Conservation (phyloP, 2,329 filamentous ascomycete genomes). For the Westerdykella aurantiaca region DNA sequence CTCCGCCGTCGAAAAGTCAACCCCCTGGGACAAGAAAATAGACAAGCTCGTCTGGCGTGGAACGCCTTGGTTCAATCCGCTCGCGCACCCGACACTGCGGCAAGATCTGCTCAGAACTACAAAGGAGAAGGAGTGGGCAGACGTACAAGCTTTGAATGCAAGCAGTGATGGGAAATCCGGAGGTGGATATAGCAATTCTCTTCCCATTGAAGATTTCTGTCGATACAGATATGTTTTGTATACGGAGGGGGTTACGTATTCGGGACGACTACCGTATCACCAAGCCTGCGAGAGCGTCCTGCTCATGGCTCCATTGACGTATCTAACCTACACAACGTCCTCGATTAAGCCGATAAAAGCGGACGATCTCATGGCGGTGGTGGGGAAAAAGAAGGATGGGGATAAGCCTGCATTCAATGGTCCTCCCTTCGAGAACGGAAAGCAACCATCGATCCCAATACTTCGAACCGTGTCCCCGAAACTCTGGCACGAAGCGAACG, state of each 20-base stretch:
- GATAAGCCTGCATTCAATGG: background rate
- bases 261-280: slow-evolving; percentile 14
- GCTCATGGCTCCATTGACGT: slow-evolving; percentile 11
- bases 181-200: slow-evolving; percentile 1
- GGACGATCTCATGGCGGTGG: slow-evolving; percentile 3
- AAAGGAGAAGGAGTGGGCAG: slow-evolving; percentile 14
- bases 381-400: background rate
- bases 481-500: slow-evolving; percentile 10
- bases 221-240: slow-evolving; percentile 16
- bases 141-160: slow-evolving; percentile 10
- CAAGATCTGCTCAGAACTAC: slow-evolving; percentile 14
- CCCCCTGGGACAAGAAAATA: slow-evolving; percentile 9
- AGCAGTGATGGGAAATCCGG: background rate
- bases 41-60: slow-evolving; percentile 18
- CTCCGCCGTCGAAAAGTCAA: slow-evolving; percentile 4
- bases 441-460: background rate
- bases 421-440: background rate
- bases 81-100: slow-evolving; percentile 12
- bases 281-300: slow-evolving; percentile 16
- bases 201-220: slow-evolving; percentile 15
- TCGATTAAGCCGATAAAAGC: slow-evolving; percentile 10
- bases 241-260: slow-evolving; percentile 19
- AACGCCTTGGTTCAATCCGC: slow-evolving; percentile 18
- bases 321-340: slow-evolving; percentile 9
- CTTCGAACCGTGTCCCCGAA: background rate